Base-by-base conservation (phyloP, 1,284 basidiomycete species). In the Sphagnurus paluster region DNA sequence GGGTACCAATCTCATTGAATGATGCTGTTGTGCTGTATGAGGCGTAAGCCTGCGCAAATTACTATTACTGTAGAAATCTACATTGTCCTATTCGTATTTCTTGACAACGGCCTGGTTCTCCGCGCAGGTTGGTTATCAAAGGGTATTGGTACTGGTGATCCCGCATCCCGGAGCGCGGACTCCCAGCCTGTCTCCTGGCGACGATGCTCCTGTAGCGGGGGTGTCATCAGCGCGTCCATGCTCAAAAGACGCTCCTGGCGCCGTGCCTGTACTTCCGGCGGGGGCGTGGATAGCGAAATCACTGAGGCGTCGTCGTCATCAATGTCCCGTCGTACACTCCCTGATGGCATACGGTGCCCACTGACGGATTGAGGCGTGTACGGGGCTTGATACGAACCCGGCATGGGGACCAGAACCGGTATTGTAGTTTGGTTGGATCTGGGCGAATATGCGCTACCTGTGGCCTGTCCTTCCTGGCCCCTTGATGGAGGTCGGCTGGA, bases 211-310 rank as follows among this genome's bases (percentile, higher is more conserved):
- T 7, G 2, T 41, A 35, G 33, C 23, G 17, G 38, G 14, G 33
- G 26, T 24, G 42, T 41, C 39, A 41, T 33, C 19, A 32, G 25
- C 8, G 30, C 25, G 26, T 43, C 47, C 25, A 37, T 14, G 25
- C 40, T 49, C 10, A 23, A 9, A 29, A 13, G 16, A 7, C 33
- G 26, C 4, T 29, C 25, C 8, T 39, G 39, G 7, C 30, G 30
- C 17, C 8, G 21, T 4, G 8, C 14, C 30, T 32, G 42, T 13
- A 48, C 44, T 23, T 34, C 40, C 1, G 36, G 48, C 13, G 55
- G 61, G 2, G 66, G 65, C 5, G 68, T 67, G 5, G 65, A 67
- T 20, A 69, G 49, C 35, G 54, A 61, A 41, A 62, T 46, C 3
- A 48, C 46, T 10, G 67, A 68, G 21, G 61, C 55, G 20, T 57